A percentile compares a stretch with the other conserved stretches of the same genome.
phyloP scores from a whole-genome alignment of 176 grass and related monocot species.

The Dactylis glomerata region DNA sequence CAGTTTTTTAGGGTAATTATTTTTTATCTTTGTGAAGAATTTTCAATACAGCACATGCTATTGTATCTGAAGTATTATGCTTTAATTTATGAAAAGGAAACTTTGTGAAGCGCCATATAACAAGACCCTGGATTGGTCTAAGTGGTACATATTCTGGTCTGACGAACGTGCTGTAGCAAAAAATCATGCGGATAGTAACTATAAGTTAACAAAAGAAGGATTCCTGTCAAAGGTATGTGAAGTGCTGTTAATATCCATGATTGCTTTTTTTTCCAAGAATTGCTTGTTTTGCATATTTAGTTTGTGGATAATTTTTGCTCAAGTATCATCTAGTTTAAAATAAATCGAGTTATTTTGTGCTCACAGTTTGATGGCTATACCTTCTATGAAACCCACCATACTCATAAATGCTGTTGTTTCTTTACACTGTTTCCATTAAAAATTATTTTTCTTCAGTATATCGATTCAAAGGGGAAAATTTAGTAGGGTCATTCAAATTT shows the following conservation, averaged over 20 bases:
- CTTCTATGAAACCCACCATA: slow-evolving; percentile 19
- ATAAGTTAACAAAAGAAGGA: slow-evolving; percentile 81
- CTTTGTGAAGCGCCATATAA: slow-evolving; percentile 88
- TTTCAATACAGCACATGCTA: not conserved
- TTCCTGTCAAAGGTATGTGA: slow-evolving; percentile 84
- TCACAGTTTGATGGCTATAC: slow-evolving; percentile 18
- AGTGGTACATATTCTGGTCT: slow-evolving; percentile 96
- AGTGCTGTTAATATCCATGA: not conserved
- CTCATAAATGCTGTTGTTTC: not conserved
- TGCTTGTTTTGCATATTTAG: not conserved
- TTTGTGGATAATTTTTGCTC: not conserved
- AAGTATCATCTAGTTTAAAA: not conserved
- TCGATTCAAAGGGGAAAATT: not conserved
- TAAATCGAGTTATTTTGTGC: slow-evolving; percentile 19
- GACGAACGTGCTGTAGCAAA: slow-evolving; percentile 94
- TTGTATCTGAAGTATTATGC: slow-evolving; percentile 9
- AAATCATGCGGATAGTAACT: slow-evolving; percentile 94
- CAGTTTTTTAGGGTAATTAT: slow-evolving; percentile 67
- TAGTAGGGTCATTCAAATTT: not conserved
- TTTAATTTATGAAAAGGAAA: slow-evolving; percentile 58
- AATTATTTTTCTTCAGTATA: not conserved
- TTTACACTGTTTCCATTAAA: not conserved
- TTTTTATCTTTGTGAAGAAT: slow-evolving; percentile 16
- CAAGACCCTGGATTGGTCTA: slow-evolving; percentile 97
- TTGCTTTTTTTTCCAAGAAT: not conserved